Evolutionary conservation across 2,329 filamentous ascomycete species (phyloP), one percentile per base, ranked within the genome.

Genomic region (Aspergillus sp.): DNA sequence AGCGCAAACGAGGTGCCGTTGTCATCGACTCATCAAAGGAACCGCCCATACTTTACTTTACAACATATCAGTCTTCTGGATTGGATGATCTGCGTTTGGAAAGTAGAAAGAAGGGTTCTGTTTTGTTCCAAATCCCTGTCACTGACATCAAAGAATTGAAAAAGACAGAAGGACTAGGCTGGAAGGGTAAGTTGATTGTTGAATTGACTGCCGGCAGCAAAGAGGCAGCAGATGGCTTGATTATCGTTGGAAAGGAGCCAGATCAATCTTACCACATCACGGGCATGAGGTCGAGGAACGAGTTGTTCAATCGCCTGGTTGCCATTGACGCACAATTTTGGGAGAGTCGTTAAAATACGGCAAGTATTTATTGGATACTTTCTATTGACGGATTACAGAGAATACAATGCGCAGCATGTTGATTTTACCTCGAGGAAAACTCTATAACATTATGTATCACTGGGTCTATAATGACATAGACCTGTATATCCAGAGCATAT

Each of bases 281-380:
- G 5, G 87, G 88, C 1, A 75, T 91, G 61, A 74, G 79, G 29
- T 67, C 85, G 58, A 67, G 88, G 33, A 86, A 93, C 54, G 85
- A 91, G 67, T 61, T 94, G 34, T 93, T 93, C 58, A 93, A 93
- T 67, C 79, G 88, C 11, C 61, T 91, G 44, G 69, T 90, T 44
- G 80, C 85, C 2, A 86, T 91, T 68, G 86, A 86, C 1, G 77
- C 76, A 9, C 87, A 93, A 74, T 89, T 89, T 73, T 93, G 88
- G 88, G 86, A 89, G 70, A 77, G 78, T 43, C 88, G 81, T 82
- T 91, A 42, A 19, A 19, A 19, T 19, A 19, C 19, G 4, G 19
- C 19, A 19, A 19, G 19, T 19, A 2, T 19, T 19, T 19, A 19
- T 19, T 19, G 19, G 19, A 19, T 2, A 19, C 19, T 19, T 19